These are phyloP conservation scores for Ganoderma sinense DNA, from an alignment of 1,284 basidiomycete species.

Conservation along the genomic window DNA sequence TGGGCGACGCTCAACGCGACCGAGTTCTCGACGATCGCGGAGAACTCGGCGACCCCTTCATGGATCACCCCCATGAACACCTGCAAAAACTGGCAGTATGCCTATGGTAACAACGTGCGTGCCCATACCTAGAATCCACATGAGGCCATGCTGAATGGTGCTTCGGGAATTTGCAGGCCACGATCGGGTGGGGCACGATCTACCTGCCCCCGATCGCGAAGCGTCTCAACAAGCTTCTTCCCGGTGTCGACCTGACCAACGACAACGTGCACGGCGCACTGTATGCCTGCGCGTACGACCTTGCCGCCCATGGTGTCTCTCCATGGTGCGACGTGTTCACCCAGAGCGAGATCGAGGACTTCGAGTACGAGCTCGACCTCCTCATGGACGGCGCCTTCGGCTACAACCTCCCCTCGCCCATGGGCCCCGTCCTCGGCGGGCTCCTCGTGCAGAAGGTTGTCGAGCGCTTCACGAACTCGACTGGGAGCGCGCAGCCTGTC, in stretches of 20 bases:
- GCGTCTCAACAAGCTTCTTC: slow-evolving; percentile 46
- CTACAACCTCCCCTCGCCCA: slow-evolving; percentile 47
- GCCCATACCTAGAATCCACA: neutral
- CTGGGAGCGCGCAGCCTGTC: slow-evolving; percentile 41
- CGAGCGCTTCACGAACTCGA: slow-evolving; percentile 50
- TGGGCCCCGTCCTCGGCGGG: slow-evolving; percentile 51
- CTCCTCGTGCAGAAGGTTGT: slow-evolving; percentile 53
- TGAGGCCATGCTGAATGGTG: neutral
- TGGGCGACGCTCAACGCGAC: slow-evolving; percentile 41
- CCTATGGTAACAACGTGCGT: slow-evolving; percentile 44
- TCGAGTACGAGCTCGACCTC: slow-evolving; percentile 58
- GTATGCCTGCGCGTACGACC: slow-evolving; percentile 55
- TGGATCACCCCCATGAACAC: slow-evolving; percentile 55
- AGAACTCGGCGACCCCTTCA: slow-evolving; percentile 48
- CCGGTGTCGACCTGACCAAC: slow-evolving; percentile 42
- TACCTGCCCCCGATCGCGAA: slow-evolving; percentile 49
- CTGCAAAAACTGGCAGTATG: slow-evolving; percentile 50
- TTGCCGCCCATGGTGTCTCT: slow-evolving; percentile 45
- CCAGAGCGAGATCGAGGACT: slow-evolving; percentile 44
- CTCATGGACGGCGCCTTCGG: slow-evolving; percentile 55
- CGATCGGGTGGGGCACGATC: slow-evolving; percentile 46
- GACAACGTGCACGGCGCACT: slow-evolving; percentile 51
- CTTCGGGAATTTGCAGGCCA: slow-evolving; percentile 38
- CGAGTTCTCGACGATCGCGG: slow-evolving; percentile 46
- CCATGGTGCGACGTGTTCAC: slow-evolving; percentile 54